Percentiles rank a stretch among this genome's conserved stretches.
phyloP scores from a whole-genome alignment of 1,139 yeast species.

The Pneumocystis jirovecii region DNA sequence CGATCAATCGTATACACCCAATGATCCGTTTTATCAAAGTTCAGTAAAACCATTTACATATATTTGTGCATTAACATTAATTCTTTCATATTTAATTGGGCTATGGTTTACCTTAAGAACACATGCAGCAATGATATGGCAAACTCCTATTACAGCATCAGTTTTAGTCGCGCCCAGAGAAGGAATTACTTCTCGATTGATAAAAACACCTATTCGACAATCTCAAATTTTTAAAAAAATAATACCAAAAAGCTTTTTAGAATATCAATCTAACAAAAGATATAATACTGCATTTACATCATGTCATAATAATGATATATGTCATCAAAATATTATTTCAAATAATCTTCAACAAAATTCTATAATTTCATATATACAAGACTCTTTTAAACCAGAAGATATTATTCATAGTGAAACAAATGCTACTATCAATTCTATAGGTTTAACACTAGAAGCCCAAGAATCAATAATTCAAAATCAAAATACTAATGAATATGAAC shows the following conservation, averaged over 20 bases:
- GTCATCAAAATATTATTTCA: neutral
- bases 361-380: neutral
- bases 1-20: conserved; percentile 55
- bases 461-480: neutral
- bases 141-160: conserved; percentile 22
- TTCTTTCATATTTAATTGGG: conserved; percentile 79
- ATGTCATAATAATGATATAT: neutral
- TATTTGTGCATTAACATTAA: conserved; percentile 64
- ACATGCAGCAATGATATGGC: conserved; percentile 95
- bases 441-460: neutral
- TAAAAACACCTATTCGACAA: neutral
- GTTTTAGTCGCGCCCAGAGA: neutral
- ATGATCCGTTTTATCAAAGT: conserved; percentile 42
- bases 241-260: neutral
- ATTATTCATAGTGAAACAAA: neutral
- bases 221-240: neutral
- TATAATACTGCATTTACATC: neutral
- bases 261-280: neutral
- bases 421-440: neutral
- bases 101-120: conserved; percentile 84
- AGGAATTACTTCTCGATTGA: neutral
- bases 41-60: conserved; percentile 70
- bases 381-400: neutral
- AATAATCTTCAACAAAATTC: neutral
- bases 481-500: neutral